These are phyloP conservation scores for Leptomonas pyrrhocoris DNA, from an alignment of 208 protist species.

Conservation along the genomic window DNA sequence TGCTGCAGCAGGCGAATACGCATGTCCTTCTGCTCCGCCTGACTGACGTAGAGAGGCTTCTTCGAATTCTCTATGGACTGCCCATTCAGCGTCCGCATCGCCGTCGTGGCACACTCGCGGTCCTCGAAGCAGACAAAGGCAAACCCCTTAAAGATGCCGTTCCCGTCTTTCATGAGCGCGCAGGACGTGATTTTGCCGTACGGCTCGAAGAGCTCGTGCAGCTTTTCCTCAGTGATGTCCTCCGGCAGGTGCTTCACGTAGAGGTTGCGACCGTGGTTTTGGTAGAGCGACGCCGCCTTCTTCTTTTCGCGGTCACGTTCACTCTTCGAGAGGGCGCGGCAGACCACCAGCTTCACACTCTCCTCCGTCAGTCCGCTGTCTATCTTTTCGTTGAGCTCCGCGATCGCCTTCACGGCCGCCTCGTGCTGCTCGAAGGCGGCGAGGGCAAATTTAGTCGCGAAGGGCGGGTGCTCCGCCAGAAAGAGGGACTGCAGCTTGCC, in stretches of 20 bases:
- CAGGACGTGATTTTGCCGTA: conserved; percentile 65
- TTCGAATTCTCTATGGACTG: conserved; percentile 64
- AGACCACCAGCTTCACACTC: conserved; percentile 34
- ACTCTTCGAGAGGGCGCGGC: conserved; percentile 52
- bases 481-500: conserved; percentile 80
- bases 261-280: conserved; percentile 66
- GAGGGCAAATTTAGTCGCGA: conserved; percentile 91
- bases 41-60: conserved; percentile 95
- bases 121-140: conserved; percentile 90
- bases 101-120: conserved; percentile 92
- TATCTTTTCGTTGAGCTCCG: conserved; percentile 43
- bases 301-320: conserved; percentile 47
- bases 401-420: conserved; percentile 78
- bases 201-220: conserved; percentile 48
- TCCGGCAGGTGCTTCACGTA: conserved; percentile 70
- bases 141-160: conserved; percentile 54
- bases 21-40: conserved; percentile 94
- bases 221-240: conserved; percentile 47
- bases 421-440: conserved; percentile 90
- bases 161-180: conserved; percentile 63
- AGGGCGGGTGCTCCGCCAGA: conserved; percentile 37
- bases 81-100: conserved; percentile 94
- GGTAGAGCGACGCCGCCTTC: conserved; percentile 41
- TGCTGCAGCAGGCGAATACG: conserved; percentile 84
- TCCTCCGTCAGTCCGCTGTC: conserved; percentile 35